Conservation (phyloP, 805 yeast species). For the Candida sanyiensis region DNA sequence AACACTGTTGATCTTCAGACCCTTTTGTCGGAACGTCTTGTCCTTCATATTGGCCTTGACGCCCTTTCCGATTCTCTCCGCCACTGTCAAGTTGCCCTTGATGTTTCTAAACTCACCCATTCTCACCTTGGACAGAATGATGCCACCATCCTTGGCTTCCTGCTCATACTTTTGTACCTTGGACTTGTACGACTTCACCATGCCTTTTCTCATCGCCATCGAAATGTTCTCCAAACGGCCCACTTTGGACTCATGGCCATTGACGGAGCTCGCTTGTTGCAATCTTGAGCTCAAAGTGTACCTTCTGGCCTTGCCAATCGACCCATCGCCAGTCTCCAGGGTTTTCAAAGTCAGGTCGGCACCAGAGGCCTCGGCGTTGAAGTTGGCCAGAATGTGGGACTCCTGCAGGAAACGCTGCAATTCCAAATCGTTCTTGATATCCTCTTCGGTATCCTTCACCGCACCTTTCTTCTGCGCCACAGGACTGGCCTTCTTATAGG, state of each 20-base stretch:
- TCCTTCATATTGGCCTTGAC: slow-evolving; percentile 42
- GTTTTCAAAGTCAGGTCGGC: slow-evolving; percentile 63
- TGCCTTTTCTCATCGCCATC: slow-evolving; percentile 81
- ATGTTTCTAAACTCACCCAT: slow-evolving; percentile 62
- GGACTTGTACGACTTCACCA: slow-evolving; percentile 51
- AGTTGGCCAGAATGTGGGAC: slow-evolving; percentile 55
- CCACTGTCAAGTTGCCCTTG: slow-evolving; percentile 28
- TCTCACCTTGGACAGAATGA: slow-evolving; percentile 65
- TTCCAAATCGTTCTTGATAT: slow-evolving; percentile 65
- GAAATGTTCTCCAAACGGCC: slow-evolving; percentile 71
- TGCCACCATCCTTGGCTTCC: slow-evolving; percentile 87
- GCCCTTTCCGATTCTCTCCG: slow-evolving; percentile 39
- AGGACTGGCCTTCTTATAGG: slow-evolving; percentile 25
- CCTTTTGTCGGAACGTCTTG: slow-evolving; percentile 56
- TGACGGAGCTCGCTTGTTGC: slow-evolving; percentile 39
- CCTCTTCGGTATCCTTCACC: slow-evolving; percentile 39
- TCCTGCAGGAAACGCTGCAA: slow-evolving; percentile 64
- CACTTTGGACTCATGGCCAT: slow-evolving; percentile 30
- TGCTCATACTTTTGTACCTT: slow-evolving; percentile 55
- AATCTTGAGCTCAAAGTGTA: slow-evolving; percentile 59
- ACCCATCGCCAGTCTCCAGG: slow-evolving; percentile 36
- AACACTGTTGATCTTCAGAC: slow-evolving; percentile 67
- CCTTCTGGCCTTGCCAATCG: slow-evolving; percentile 60
- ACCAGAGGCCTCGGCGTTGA: slow-evolving; percentile 35
- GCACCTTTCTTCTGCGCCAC: slow-evolving; percentile 16